Evolutionary conservation across 345 rosid species (phyloP), one percentile per base, ranked within the genome.

Genomic region (Bruguiera gymnorhiza): DNA sequence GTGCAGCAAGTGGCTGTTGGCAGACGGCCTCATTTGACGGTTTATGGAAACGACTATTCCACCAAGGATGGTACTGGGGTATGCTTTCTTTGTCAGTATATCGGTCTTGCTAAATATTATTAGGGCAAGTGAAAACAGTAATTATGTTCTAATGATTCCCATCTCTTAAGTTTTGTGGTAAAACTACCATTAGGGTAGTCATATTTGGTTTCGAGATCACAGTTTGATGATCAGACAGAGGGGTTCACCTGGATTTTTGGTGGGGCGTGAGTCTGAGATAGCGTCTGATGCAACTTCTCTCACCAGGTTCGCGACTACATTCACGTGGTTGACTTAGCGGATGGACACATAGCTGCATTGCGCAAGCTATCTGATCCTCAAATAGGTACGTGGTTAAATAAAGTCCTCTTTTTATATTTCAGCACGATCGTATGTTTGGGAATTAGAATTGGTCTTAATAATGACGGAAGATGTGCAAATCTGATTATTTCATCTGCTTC

Each of bases 31-130:
- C 87, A 89, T 56, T 75, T 96, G 39, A 87, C 89, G 43, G 87
- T 96, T 18, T 96, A 75, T 76, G 97, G 99, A 81, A 87, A 67
- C 53, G 99, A 96, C 75, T 96, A 96, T 75, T 63, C 80, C 36
- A 92, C 99, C 9, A 89, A 83, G 78, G 99, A 96, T 76, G 99
- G 99, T 56, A 92, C 98, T 2, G 99, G 98, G 80, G 98, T 96
- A 96, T 74, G 94, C 37, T 58, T 65, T 23, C 21, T 8, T 5
- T 43, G 30, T 57, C 53, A 34, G 6, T 30, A 63, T 6, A 43
- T 11, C 15, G 2, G 6, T 2, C 48, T 63, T 63, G 46, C 67
- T 39, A 27, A 50, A 43, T 54, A 39, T 51, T 26, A 31, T 10
- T 26, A 23, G 10, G 3, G 29, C 5, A 24, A 24, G 15, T 15